Base-by-base conservation (phyloP, 1,284 basidiomycete species). In the Ustilago xerochloae region DNA sequence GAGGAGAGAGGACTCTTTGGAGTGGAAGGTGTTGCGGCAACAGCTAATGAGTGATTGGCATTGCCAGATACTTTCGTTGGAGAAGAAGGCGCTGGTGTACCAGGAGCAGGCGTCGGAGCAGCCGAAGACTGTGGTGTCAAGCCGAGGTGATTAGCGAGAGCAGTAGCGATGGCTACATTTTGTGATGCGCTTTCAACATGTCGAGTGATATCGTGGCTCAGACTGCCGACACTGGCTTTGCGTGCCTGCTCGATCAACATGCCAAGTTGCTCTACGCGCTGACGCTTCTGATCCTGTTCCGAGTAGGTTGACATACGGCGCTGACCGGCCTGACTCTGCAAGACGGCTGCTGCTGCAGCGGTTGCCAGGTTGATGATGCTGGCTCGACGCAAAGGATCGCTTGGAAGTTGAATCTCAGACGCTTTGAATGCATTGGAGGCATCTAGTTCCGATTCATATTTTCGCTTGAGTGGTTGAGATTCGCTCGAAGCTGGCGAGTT, bases 291-390 rank as follows among this genome's bases (percentile, higher is more conserved):
- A 38, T 74, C 70, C 24, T 67, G 65, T 41, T 74, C 65, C 16
- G 63, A 28, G 12, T 50, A 39, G 3, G 33, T 45, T 35, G 65
- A 74, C 58, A 62, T 61, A 39, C 58, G 64, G 29, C 70, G 61
- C 38, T 68, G 57, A 2, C 46, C 57, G 6, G 46, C 58, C 29
- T 74, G 70, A 24, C 65, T 59, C 28, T 74, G 70, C 53, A 74
- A 39, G 10, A 74, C 70, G 1, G 65, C 70, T 2, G 70, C 70
- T 22, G 70, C 70, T 6, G 70, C 70, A 10, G 65, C 70, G 2
- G 70, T 74, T 4, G 70, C 70, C 1, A 74, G 58, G 47, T 74
- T 67, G 62, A 74, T 74, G 65, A 74, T 74, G 61, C 70, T 74
- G 22, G 65, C 70, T 24, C 70, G 43, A 20, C 70, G 70, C 13